Base-by-base conservation (phyloP, 768 basidiomycete genomes). In the Paxillus involutus region DNA sequence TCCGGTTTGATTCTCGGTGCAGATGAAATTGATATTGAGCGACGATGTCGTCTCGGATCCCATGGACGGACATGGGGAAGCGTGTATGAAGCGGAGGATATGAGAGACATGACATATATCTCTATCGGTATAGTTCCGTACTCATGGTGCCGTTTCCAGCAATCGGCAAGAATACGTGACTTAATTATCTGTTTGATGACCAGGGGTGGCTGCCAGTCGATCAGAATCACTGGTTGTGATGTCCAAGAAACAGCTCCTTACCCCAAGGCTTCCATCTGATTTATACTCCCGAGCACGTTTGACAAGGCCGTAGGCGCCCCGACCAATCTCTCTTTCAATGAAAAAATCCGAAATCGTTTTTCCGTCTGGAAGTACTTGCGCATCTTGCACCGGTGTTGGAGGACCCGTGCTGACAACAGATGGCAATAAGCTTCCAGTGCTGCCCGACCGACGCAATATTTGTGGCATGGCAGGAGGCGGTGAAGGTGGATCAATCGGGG, bases 131-230 rank as follows among this genome's bases (percentile, higher is more conserved):
- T 97, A 8, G 97, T 97, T 52, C 96, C 96, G 69, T 91, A 83
- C 57, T 88, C 84, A 41, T 91, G 89, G 69, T 99, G 96, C 65
- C 91, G 91, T 77, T 98, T 98, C 97, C 97, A 99, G 71, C 96
- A 98, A 74, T 99, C 96, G 30, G 96, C 96, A 49, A 99, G 81
- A 55, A 99, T 99, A 48, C 97, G 90, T 44, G 92, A 94, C 72
- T 98, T 98, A 77, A 98, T 95, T 65, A 98, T 88, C 72, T 97
- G 95, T 67, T 99, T 99, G 73, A 99, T 94, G 63, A 99, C 88
- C 55, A 97, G 74, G 36, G 89, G 85, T 4, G 94, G 88, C 93
- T 94, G 48, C 52, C 32, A 37, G 30, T 49, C 10, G 44, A 54
- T 59, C 46, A 61, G 60, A 43, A 42, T 40, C 39, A 46, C 8